Evolutionary conservation across 1,284 basidiomycete genomes (phyloP).

Genomic region (Tilletia caries): DNA sequence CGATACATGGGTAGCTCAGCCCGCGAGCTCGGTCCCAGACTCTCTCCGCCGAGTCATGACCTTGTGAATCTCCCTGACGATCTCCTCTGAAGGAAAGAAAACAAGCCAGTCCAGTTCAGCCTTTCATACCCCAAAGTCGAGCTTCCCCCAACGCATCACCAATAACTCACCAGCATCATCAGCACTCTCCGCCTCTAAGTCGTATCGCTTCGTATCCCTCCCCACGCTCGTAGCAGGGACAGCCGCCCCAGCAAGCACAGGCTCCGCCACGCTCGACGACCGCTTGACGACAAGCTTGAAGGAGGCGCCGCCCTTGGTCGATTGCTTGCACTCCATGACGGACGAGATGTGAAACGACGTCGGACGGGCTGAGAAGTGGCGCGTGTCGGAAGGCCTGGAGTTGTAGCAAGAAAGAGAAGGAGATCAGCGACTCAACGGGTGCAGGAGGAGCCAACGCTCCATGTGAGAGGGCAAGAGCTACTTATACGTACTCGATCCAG

Average conservation of each 20-base stretch:
- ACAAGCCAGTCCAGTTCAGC: neutral
- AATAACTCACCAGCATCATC: constrained; percentile 68
- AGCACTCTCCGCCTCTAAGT: constrained; percentile 89
- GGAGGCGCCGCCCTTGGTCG: constrained; percentile 70
- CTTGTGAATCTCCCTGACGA: neutral
- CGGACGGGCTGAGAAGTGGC: constrained; percentile 58
- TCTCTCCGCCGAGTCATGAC: neutral
- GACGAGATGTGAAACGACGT: constrained; percentile 87
- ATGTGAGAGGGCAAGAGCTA: neutral
- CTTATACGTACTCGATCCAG: constrained; percentile 65
- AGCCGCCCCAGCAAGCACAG: neutral
- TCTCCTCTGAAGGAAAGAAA: neutral
- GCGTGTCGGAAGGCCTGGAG: constrained; percentile 30
- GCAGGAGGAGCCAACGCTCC: neutral
- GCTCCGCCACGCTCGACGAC: constrained; percentile 51
- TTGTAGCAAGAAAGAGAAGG: neutral
- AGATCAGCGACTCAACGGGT: neutral
- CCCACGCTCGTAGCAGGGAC: constrained; percentile 56
- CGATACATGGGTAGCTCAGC: too few relatives aligned
- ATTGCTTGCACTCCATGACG: constrained; percentile 77
- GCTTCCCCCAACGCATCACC: neutral
- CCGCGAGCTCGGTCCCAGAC: neutral
- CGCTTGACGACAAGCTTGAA: constrained; percentile 80
- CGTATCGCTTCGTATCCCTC: constrained; percentile 74
- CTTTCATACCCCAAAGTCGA: neutral